Base-by-base conservation (phyloP, 805 yeast genomes). In the Martiniozyma abietophila region DNA sequence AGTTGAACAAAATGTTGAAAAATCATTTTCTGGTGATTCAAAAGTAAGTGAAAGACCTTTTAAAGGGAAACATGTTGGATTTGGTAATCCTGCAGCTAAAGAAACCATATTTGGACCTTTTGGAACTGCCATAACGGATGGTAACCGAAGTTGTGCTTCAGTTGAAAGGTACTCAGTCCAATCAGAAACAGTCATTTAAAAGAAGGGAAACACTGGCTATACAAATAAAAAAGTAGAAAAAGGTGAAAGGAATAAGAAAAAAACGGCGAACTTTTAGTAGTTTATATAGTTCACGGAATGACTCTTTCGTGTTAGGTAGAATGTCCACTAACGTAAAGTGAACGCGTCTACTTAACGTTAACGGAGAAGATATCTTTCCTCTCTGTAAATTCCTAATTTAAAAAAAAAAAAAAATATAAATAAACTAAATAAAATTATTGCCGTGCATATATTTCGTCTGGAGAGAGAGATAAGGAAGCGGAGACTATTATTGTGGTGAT, bases 31-130 rank as follows among this genome's bases (percentile, higher is more conserved):
- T 6, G 74, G 67, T 4, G 67, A 48, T 16, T 62, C 45, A 26
- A 44, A 48, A 15, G 50, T 45, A n/a, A 50, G 34, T 6, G 49
- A 36, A 4, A 56, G 25, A 2, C 47, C 42, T 18, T 66, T 33
- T 58, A 67, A 22, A 50, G 78, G 76, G 54, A 71, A 71, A 46
- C 64, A 65, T 35, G 62, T 67, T 3, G 72, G 53, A 41, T 69
- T 66, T 4, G 78, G 78, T 36, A 71, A 56, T 0, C 78, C 78
- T n/a, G 71, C 68, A n/a, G 74, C 74, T 32, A 71, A 56, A 29
- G 69, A 69, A 8, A 71, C 62, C 48, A 65, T 50, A 5, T 62
- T 65, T 6, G 37, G 42, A 9, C 29, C 38, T 10, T 39, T 29
- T 11, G 47, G 48, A 36, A 44, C 35, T 36, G 35, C 41, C 58